phyloP scores from a whole-genome alignment of 176 grass and related monocot species.

The Juncus inflexus region DNA sequence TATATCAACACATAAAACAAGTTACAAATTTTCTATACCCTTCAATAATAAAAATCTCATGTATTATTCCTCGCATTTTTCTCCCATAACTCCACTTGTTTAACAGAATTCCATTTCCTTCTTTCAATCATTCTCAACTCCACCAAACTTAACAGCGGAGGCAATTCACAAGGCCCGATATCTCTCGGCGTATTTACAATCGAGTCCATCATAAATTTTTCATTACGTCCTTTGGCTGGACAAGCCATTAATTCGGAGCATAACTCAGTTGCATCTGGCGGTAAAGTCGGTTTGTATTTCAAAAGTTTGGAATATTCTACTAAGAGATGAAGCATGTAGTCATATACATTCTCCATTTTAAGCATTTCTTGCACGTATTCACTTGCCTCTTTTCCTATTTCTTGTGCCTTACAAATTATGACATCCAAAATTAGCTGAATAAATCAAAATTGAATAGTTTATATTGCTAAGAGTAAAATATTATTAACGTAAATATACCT shows the following conservation, averaged over 20 bases:
- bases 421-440: constrained; percentile 1
- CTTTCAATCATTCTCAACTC: constrained; percentile 40
- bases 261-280: constrained; percentile 54
- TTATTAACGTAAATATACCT: constrained; percentile 33
- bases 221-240: constrained; percentile 38
- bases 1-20: not conserved
- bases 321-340: constrained; percentile 96
- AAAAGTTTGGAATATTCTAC: constrained; percentile 88
- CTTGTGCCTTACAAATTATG: constrained; percentile 53
- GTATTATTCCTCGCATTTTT: constrained; percentile 17
- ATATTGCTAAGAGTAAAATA: not conserved
- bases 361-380: constrained; percentile 69
- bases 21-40: no score
- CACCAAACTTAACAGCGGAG: constrained; percentile 40
- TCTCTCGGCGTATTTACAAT: constrained; percentile 39
- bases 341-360: constrained; percentile 66
- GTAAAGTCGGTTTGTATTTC: constrained; percentile 64
- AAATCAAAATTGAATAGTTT: not conserved
- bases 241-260: constrained; percentile 68
- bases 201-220: constrained; percentile 79
- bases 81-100: constrained; percentile 69
- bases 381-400: constrained; percentile 71
- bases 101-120: constrained; percentile 56
- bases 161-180: constrained; percentile 47
- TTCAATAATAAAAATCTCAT: constrained; percentile 10